These are phyloP conservation scores for Hsuehochloa calcarea DNA, from an alignment of 176 grass and related monocot species.

Conservation along the genomic window DNA sequence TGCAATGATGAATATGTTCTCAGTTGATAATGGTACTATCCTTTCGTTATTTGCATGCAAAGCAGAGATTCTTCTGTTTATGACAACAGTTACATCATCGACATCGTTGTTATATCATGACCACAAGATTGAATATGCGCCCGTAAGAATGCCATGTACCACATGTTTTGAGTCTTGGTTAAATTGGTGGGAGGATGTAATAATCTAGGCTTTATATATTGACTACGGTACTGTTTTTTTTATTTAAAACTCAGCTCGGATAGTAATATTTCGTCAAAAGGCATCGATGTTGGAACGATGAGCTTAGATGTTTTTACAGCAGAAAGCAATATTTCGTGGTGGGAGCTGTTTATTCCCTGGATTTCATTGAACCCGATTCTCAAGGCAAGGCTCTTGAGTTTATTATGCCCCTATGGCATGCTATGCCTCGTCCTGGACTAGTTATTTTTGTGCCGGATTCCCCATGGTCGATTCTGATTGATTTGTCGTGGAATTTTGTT, in stretches of 20 bases:
- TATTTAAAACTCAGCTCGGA: background rate
- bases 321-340: no score
- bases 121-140: background rate
- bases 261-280: background rate
- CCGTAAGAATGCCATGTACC: background rate
- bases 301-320: no score
- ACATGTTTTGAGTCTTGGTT: background rate
- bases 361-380: background rate
- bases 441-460: no score
- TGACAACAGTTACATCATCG: background rate
- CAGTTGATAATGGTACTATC: background rate
- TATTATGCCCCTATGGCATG: no score
- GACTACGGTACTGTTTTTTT: background rate
- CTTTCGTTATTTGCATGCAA: slow-evolving; percentile 20
- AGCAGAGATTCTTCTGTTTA: slow-evolving; percentile 4
- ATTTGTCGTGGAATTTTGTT: no score
- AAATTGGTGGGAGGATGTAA: background rate
- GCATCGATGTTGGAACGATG: background rate
- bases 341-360: background rate
- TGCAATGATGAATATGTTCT: slow-evolving; percentile 4
- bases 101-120: background rate
- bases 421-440: no score
- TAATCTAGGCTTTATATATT: no score
- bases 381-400: background rate
- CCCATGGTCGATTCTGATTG: no score